Conservation (phyloP, 108 stramenopile genomes). For the Stephanodiscus minutulus region DNA sequence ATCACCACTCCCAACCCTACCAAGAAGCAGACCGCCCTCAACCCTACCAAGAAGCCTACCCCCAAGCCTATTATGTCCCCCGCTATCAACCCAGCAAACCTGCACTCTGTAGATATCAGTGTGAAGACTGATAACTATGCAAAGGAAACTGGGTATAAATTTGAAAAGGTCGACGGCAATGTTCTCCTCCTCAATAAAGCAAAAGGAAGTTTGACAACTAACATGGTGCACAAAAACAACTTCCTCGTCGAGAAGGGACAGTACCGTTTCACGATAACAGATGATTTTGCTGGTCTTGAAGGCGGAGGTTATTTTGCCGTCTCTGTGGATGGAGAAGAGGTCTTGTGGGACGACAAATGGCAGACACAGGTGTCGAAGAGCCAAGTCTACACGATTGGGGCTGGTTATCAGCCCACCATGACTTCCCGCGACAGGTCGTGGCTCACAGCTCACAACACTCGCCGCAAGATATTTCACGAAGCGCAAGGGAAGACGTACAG, state of each 20-base stretch:
- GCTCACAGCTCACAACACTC: constrained; percentile 34
- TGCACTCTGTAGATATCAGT: constrained; percentile 13
- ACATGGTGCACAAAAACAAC: neutral
- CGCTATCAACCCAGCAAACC: neutral
- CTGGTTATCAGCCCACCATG: constrained; percentile 12
- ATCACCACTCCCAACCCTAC: neutral
- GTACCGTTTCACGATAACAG: constrained; percentile 2
- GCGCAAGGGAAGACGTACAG: constrained; percentile 1
- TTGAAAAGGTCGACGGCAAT: neutral
- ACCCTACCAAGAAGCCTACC: neutral
- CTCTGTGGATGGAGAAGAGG: constrained; percentile 23
- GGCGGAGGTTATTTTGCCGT: constrained; percentile 24
- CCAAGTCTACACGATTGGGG: constrained; percentile 13
- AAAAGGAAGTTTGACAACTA: neutral
- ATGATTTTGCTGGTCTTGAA: constrained; percentile 14
- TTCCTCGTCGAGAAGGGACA: constrained; percentile 1
- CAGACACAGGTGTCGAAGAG: neutral
- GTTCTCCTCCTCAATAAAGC: neutral
- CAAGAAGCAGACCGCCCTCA: neutral
- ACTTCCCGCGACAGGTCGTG: constrained; percentile 16
- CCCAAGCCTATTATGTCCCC: neutral
- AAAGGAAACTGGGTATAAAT: constrained; percentile 27
- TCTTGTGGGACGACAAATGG: constrained; percentile 13
- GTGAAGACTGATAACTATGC: constrained; percentile 28
- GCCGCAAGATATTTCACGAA: constrained; percentile 30